Conservation (phyloP, 495 filamentous ascomycete genomes). For the Pseudotulostoma volvatum region DNA sequence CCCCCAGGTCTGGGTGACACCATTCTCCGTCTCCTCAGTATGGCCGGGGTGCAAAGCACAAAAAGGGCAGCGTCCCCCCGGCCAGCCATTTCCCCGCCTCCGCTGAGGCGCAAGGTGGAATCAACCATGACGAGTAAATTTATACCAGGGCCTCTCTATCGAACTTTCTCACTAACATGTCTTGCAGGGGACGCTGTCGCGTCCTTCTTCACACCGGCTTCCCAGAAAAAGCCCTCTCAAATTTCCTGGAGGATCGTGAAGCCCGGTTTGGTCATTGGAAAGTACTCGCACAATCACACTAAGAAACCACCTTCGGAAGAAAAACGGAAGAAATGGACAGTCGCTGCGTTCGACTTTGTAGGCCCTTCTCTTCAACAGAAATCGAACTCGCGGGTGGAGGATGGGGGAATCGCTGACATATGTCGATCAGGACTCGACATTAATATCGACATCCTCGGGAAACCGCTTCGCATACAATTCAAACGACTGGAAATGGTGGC, state of each 20-base stretch:
- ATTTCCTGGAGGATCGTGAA: slow-evolving; percentile 56
- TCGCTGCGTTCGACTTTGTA: slow-evolving; percentile 88
- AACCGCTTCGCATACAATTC: slow-evolving; percentile 55
- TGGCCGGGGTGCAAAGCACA: slow-evolving; percentile 16
- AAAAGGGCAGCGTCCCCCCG: slow-evolving; percentile 24
- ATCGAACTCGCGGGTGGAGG: not conserved
- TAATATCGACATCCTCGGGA: slow-evolving; percentile 66
- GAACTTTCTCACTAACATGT: too few species aligned
- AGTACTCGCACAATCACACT: slow-evolving; percentile 28
- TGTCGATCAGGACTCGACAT: slow-evolving; percentile 62
- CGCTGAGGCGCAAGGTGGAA: slow-evolving; percentile 41
- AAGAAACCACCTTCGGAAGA: not conserved
- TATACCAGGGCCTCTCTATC: too few species aligned
- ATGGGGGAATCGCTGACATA: slow-evolving; percentile 2
- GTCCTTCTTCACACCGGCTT: slow-evolving; percentile 78
- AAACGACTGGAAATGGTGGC: slow-evolving; percentile 93
- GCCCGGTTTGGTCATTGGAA: slow-evolving; percentile 60
- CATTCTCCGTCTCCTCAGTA: too few species aligned
- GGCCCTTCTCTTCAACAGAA: too few species aligned
- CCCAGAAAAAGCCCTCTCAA: slow-evolving; percentile 67
- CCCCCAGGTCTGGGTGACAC: too few species aligned
- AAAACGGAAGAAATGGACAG: slow-evolving; percentile 31
- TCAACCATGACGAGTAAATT: slow-evolving; percentile 57
- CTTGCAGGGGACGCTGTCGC: slow-evolving; percentile 46
- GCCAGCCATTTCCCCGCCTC: slow-evolving; percentile 28